A percentile compares a stretch with the other conserved stretches of the same genome.
Conservation (phyloP, 2,329 filamentous ascomycete species). For the Hypoxylon sp. region DNA sequence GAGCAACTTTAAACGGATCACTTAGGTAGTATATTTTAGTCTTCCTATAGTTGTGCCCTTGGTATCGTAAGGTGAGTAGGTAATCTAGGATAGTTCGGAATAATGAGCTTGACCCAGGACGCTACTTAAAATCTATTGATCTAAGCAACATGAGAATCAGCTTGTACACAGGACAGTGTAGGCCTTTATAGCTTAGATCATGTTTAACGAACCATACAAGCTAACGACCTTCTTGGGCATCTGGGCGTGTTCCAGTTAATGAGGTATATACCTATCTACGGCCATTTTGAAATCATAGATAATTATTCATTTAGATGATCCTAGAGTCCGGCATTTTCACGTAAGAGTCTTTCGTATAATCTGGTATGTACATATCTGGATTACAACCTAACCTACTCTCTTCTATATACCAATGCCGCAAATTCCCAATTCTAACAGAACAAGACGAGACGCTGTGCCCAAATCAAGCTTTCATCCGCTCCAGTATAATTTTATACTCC, state of each 20-base stretch:
- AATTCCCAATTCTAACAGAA: neutral
- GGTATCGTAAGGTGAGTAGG: neutral
- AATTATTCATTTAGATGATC: neutral
- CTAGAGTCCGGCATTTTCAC: neutral
- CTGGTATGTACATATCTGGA: slow-evolving; percentile 12
- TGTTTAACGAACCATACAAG: too few species aligned
- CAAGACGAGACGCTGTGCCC: neutral
- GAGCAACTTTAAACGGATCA: neutral
- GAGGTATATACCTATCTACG: too few species aligned
- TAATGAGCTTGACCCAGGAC: neutral
- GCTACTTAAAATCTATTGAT: neutral
- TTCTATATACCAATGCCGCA: neutral
- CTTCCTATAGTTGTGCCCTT: neutral
- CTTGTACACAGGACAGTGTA: neutral
- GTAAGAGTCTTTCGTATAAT: neutral
- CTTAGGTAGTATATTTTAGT: neutral
- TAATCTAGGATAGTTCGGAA: neutral
- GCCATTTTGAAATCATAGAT: too few species aligned
- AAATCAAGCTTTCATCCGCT: slow-evolving; percentile 69
- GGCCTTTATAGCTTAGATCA: too few species aligned
- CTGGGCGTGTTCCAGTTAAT: too few species aligned
- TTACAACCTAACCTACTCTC: slow-evolving; percentile 4
- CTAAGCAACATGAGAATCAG: neutral
- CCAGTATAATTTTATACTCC: slow-evolving; percentile 85
- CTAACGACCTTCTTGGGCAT: neutral